Percentiles rank a stretch among this genome's conserved stretches.
Evolutionary conservation across 2,329 filamentous ascomycete genomes (phyloP).

Genomic region (Ampelomyces quisqualis): DNA sequence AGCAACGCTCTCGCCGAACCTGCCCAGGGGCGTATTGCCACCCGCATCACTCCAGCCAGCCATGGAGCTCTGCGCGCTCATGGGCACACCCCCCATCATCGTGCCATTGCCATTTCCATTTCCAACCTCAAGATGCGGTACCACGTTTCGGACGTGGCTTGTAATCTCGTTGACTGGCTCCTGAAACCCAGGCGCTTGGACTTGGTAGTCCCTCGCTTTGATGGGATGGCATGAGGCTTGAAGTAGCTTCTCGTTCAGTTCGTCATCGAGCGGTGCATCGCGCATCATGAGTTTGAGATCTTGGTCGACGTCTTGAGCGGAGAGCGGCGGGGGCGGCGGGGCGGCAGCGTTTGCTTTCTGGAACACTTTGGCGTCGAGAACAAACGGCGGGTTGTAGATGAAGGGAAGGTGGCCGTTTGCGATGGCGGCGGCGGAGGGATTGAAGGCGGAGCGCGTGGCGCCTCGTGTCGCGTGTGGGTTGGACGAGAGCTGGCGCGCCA

Average conservation of each 20-base stretch:
- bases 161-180: constrained; percentile 39
- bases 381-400: constrained; percentile 45
- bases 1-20: constrained; percentile 32
- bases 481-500: constrained; percentile 62
- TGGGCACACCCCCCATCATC: constrained; percentile 39
- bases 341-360: constrained; percentile 52
- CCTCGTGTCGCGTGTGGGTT: constrained; percentile 57
- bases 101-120: constrained; percentile 4
- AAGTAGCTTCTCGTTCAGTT: constrained; percentile 43
- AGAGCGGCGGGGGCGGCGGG: constrained; percentile 49
- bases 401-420: constrained; percentile 47
- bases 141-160: constrained; percentile 28
- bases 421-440: constrained; percentile 52
- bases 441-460: constrained; percentile 56
- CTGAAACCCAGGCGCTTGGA: constrained; percentile 36
- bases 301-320: constrained; percentile 48
- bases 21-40: constrained; percentile 40
- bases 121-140: constrained; percentile 39
- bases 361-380: constrained; percentile 50
- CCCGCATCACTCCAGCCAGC: constrained; percentile 41
- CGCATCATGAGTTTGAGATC: constrained; percentile 53
- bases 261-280: constrained; percentile 41
- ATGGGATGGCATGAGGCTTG: constrained; percentile 38
- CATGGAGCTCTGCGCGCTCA: constrained; percentile 45
- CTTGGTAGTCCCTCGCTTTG: constrained; percentile 38